Conservation (phyloP, 352 stramenopile genomes). For the Phytophthora pseudosyringae region DNA sequence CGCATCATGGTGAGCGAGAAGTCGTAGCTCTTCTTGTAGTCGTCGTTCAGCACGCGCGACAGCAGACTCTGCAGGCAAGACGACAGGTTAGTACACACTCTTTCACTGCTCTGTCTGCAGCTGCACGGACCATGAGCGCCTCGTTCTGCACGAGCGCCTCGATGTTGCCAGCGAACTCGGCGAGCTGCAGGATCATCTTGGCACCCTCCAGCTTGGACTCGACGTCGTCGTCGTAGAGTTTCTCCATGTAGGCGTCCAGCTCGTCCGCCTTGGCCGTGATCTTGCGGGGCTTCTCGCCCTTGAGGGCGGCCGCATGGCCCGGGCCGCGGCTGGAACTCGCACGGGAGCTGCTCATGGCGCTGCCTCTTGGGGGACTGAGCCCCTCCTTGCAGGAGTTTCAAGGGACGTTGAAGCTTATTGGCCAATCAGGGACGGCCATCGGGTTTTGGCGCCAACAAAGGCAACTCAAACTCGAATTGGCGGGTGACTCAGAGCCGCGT, state of each 20-base stretch:
- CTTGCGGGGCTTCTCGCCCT: constrained; percentile 54
- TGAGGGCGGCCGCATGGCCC: constrained; percentile 15
- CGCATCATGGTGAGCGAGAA: constrained; percentile 95
- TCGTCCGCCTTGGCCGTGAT: constrained; percentile 71
- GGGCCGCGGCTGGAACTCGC: constrained; percentile 31
- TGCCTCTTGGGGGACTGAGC: constrained; percentile 13
- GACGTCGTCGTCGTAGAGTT: constrained; percentile 93
- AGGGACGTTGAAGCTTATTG: constrained; percentile 31
- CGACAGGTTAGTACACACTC: background rate
- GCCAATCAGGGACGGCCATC: constrained; percentile 12
- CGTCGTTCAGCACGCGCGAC: constrained; percentile 93
- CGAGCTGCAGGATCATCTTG: constrained; percentile 93
- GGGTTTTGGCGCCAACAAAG: constrained; percentile 22
- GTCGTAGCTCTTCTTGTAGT: constrained; percentile 95
- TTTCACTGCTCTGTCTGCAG: too few relatives aligned
- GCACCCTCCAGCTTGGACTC: constrained; percentile 89
- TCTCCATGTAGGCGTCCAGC: constrained; percentile 94
- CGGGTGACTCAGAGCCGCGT: background rate
- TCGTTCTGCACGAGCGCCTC: constrained; percentile 95
- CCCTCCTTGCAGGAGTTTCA: constrained; percentile 27
- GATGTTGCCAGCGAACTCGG: constrained; percentile 89
- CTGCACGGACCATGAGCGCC: constrained; percentile 86
- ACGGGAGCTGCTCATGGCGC: constrained; percentile 39
- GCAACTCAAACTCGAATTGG: constrained; percentile 14
- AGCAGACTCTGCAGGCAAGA: constrained; percentile 64